A percentile compares a stretch with the other conserved stretches of the same genome.
phyloP scores from a whole-genome alignment of 192 early-diverging fungal genomes.

The Lobulomyces angularis region DNA sequence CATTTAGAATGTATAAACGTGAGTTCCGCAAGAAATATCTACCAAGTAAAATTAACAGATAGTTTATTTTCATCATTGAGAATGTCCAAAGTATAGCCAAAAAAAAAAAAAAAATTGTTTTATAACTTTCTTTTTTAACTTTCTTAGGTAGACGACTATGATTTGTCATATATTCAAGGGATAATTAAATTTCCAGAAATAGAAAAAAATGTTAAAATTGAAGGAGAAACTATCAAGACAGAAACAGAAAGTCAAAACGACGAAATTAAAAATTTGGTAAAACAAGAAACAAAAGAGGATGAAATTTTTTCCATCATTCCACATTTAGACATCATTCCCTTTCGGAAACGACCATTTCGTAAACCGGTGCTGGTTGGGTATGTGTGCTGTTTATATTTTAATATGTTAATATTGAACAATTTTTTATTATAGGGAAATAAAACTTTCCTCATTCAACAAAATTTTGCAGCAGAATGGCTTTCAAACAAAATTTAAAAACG shows the following conservation, averaged over 20 bases:
- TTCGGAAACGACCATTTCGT: slow-evolving; percentile 26
- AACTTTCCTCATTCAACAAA: slow-evolving; percentile 66
- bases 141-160: slow-evolving; percentile 55
- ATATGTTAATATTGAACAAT: too few relatives aligned
- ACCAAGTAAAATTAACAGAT: slow-evolving; percentile 79
- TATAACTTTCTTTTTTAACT: slow-evolving; percentile 4
- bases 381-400: too few relatives aligned
- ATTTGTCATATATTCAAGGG: slow-evolving; percentile 65
- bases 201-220: slow-evolving; percentile 1
- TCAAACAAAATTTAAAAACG: slow-evolving; percentile 68
- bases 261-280: slow-evolving; percentile 22
- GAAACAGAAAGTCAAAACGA: neutral
- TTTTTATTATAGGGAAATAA: too few relatives aligned
- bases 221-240: neutral
- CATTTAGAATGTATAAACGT: slow-evolving; percentile 83
- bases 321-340: slow-evolving; percentile 52
- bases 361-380: slow-evolving; percentile 75
- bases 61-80: slow-evolving; percentile 66
- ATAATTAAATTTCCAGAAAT: slow-evolving; percentile 44
- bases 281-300: slow-evolving; percentile 2
- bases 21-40: slow-evolving; percentile 76
- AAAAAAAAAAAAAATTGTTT: neutral
- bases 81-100: slow-evolving; percentile 49
- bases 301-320: slow-evolving; percentile 37
- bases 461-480: slow-evolving; percentile 62